These are phyloP conservation scores for Umbelopsis sp. DNA, from an alignment of 192 early-diverging fungal species.

Conservation along the genomic window DNA sequence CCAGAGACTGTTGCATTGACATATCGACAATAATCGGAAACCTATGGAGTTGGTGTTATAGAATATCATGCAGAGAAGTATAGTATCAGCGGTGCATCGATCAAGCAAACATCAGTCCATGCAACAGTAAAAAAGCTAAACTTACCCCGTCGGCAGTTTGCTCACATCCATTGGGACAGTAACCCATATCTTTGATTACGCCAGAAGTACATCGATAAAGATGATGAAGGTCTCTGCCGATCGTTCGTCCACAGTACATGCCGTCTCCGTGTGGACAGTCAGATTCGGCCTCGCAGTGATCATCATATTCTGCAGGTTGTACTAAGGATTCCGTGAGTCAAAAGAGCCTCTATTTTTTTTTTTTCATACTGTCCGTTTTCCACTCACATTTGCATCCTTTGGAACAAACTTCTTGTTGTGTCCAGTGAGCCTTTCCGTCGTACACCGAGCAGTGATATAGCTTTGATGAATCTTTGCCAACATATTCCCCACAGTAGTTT, in stretches of 20 bases:
- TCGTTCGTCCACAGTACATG: slow-evolving; percentile 16
- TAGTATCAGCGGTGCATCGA: neutral
- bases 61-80: neutral
- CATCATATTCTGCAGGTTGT: slow-evolving; percentile 18
- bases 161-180: slow-evolving; percentile 20
- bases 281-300: slow-evolving; percentile 10
- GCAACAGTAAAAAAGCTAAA: neutral
- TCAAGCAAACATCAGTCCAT: no score
- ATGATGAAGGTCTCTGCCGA: slow-evolving; percentile 7
- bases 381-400: slow-evolving; percentile 19
- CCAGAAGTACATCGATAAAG: slow-evolving; percentile 14
- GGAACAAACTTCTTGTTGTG: slow-evolving; percentile 3
- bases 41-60: neutral
- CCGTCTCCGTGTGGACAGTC: slow-evolving; percentile 23
- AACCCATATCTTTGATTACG: slow-evolving; percentile 9
- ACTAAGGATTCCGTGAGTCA: neutral
- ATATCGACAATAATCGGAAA: neutral
- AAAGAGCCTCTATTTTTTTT: no score
- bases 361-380: neutral
- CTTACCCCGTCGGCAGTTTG: slow-evolving; percentile 11
- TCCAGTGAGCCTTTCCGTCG: slow-evolving; percentile 15
- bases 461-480: slow-evolving; percentile 6
- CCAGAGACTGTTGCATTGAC: neutral
- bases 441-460: slow-evolving; percentile 11
- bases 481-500: slow-evolving; percentile 14